Evolutionary conservation across 1,139 yeast species (phyloP), one percentile per base, ranked within the genome.

Genomic region (Barnettozyma hawaiiensis): DNA sequence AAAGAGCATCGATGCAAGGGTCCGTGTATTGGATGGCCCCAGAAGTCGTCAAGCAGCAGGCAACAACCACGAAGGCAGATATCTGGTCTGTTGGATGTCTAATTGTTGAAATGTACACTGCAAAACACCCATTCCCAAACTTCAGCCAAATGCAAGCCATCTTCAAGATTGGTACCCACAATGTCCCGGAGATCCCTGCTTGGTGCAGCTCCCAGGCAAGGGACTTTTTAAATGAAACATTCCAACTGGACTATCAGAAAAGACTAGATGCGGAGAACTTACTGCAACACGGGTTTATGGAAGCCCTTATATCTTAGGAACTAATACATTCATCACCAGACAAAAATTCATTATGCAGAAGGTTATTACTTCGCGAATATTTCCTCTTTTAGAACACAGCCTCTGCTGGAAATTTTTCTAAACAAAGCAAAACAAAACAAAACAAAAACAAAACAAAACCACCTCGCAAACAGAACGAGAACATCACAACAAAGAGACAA

Each of bases 1-100:
- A 85, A 53, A 72, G 96, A 38, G 92, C 89, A 0, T 86, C 96
- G 0, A 63, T 90, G 38, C 97, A 89, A 64, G 97, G 97, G 0
- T 85, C 95, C 7, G 95, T 89, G 0, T 90, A 82, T 58, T 90
- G 97, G 97, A 90, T 90, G 97, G 96, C 97, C 0, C 97, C 97
- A 0, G 97, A 90, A 60, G 96, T 90, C 12, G 96, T 89, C 12
- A 85, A 86, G 57, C 96, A 89, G 58, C 81, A 87, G 1, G 85
- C 92, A 0, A 85, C 87, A 46, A 89, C 96, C 5, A 78, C 84
- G 40, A 86, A 85, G 59, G 95, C 95, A 0, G 97, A 90, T 61
- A 87, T 90, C 24, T 90, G 97, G 97, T 85, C 96, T 0, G 85
- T 90, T 5, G 97, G 96, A 0, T 87, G 97, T 61, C 72, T 90